These are phyloP conservation scores for Jacaranda mimosifolia DNA, from an alignment of 257 asterid genomes.

Conservation along the genomic window DNA sequence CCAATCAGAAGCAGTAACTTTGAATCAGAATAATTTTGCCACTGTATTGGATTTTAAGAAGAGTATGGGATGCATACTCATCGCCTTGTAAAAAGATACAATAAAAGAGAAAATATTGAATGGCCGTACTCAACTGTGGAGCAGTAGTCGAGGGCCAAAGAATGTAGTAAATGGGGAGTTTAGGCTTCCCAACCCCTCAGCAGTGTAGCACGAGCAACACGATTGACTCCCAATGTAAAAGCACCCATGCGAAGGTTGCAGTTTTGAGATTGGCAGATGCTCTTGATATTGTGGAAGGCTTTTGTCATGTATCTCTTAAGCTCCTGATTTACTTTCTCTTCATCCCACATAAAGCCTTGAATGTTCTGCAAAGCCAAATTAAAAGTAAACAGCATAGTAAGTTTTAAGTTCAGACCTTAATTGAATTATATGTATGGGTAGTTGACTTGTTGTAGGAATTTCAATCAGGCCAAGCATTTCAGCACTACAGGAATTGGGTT, in stretches of 20 bases:
- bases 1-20: not conserved
- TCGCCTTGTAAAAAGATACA: not conserved
- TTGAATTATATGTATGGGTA: too few relatives aligned
- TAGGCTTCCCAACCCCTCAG: slow-evolving; percentile 38
- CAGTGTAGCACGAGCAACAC: slow-evolving; percentile 45
- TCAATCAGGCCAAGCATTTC: too few relatives aligned
- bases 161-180: not conserved
- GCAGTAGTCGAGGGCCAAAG: not conserved
- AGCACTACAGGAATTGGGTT: too few relatives aligned
- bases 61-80: not conserved
- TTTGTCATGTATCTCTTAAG: slow-evolving; percentile 72
- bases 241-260: slow-evolving; percentile 88
- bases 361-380: slow-evolving; percentile 54
- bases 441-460: too few relatives aligned
- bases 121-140: too few relatives aligned
- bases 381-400: not conserved
- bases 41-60: not conserved
- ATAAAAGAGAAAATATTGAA: not conserved
- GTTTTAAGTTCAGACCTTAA: not conserved
- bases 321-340: slow-evolving; percentile 71
- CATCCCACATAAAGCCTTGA: slow-evolving; percentile 88
- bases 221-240: slow-evolving; percentile 69
- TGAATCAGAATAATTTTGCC: not conserved
- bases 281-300: slow-evolving; percentile 68
- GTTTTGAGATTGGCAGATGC: slow-evolving; percentile 59